These are phyloP conservation scores for Hypoxylon cercidicola DNA, from an alignment of 495 filamentous ascomycete species.

Conservation along the genomic window DNA sequence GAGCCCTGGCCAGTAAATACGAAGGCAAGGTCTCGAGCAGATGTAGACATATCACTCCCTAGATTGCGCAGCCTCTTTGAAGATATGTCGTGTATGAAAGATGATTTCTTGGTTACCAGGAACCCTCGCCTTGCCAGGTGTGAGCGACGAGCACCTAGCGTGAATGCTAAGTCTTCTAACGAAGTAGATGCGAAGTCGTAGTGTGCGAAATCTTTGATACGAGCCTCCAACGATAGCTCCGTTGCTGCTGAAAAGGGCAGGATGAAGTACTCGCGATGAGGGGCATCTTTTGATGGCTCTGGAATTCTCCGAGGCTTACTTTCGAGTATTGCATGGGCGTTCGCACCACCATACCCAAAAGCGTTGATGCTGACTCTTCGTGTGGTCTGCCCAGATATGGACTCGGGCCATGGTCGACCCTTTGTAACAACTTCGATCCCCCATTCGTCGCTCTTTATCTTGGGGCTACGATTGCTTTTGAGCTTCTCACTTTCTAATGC, in stretches of 20 bases:
- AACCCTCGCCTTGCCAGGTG: constrained; percentile 34
- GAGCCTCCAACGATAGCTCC: background rate
- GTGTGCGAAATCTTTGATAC: background rate
- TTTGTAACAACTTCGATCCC: constrained; percentile 27
- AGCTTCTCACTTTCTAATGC: too few relatives aligned
- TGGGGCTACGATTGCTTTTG: constrained; percentile 29
- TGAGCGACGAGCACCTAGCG: constrained; percentile 37
- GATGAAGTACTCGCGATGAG: background rate
- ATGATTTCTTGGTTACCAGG: constrained; percentile 17
- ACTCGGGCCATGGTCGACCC: background rate
- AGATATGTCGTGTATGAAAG: background rate
- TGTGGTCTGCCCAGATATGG: background rate
- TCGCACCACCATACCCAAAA: constrained; percentile 58
- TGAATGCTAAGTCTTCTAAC: constrained; percentile 45
- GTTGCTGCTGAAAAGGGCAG: background rate
- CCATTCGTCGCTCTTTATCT: constrained; percentile 31
- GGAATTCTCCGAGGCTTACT: background rate
- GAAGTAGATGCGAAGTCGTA: background rate
- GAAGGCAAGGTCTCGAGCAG: background rate
- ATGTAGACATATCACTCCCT: background rate
- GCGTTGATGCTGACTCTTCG: constrained; percentile 49
- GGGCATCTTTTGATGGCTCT: background rate
- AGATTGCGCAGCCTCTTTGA: background rate
- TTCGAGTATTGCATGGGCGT: constrained; percentile 52
- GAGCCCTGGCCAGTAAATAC: constrained; percentile 41